Evolutionary conservation across 257 asterid genomes (phyloP).

Genomic region (Gentiana macrophylla): DNA sequence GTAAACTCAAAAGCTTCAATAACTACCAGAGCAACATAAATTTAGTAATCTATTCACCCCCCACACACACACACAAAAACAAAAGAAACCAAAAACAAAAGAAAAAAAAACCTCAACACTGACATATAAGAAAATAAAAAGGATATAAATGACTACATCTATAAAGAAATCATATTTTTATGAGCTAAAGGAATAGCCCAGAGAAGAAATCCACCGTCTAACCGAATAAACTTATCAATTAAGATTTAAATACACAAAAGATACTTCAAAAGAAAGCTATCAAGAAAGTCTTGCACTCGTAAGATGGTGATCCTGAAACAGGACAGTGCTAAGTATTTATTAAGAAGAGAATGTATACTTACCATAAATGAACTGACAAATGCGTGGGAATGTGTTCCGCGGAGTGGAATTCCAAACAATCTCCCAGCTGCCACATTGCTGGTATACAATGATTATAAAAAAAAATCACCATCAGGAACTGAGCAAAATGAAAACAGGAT

Average conservation of each 20-base stretch:
- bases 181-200: neutral
- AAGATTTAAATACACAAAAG: neutral
- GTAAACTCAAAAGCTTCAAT: neutral
- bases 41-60: too few species aligned
- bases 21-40: too few species aligned
- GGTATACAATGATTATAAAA: slow-evolving; percentile 26
- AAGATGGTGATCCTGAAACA: neutral
- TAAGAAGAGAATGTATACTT: slow-evolving; percentile 13
- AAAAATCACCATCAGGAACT: neutral
- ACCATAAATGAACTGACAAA: slow-evolving; percentile 97
- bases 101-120: too few species aligned
- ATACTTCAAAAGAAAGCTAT: too few species aligned
- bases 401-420: slow-evolving; percentile 95
- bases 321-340: neutral
- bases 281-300: neutral
- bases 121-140: too few species aligned
- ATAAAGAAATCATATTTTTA: too few species aligned
- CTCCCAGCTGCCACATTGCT: slow-evolving; percentile 99
- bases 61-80: too few species aligned
- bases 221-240: neutral
- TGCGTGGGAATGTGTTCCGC: slow-evolving; percentile 99
- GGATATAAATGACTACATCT: too few species aligned
- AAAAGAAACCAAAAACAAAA: too few species aligned
- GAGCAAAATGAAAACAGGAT: neutral
- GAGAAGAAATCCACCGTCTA: neutral